phyloP scores from a whole-genome alignment of 805 yeast species.

The Scheffersomyces spartinae region DNA sequence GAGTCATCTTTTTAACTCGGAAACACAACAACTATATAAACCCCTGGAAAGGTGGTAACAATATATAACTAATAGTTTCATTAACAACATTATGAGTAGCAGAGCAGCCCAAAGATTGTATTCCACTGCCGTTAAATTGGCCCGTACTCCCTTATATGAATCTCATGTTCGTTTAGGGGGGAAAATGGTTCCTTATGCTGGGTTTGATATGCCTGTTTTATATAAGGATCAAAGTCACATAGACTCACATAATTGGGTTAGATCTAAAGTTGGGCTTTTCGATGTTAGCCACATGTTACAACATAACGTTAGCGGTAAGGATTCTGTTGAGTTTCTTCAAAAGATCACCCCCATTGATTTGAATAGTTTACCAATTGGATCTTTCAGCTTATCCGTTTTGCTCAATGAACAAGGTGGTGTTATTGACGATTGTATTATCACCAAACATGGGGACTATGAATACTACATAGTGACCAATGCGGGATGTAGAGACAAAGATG shows the following conservation, averaged over 20 bases:
- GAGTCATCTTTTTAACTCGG: too few relatives aligned
- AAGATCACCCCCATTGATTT: constrained; percentile 85
- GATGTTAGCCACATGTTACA: constrained; percentile 98
- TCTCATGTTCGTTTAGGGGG: constrained; percentile 72
- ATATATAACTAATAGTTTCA: not conserved
- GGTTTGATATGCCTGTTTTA: constrained; percentile 90
- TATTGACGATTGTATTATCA: constrained; percentile 85
- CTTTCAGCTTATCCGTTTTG: constrained; percentile 68
- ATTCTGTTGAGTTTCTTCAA: constrained; percentile 57
- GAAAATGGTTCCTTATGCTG: constrained; percentile 92
- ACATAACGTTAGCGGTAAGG: constrained; percentile 64
- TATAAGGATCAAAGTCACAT: constrained; percentile 80
- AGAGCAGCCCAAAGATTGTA: constrained; percentile 9
- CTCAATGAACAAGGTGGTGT: constrained; percentile 69
- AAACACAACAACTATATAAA: too few relatives aligned
- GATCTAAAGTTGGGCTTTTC: constrained; percentile 78
- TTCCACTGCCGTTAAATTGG: constrained; percentile 19
- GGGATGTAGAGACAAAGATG: constrained; percentile 80
- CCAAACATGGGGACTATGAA: constrained; percentile 65
- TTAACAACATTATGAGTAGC: not conserved
- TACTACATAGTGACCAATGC: constrained; percentile 94
- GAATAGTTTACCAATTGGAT: constrained; percentile 38
- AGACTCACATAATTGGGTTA: constrained; percentile 92
- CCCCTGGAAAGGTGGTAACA: not conserved
- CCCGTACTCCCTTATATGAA: constrained; percentile 72